phyloP scores from a whole-genome alignment of 164 flowering plant genomes.

The Vitis rotundifolia region DNA sequence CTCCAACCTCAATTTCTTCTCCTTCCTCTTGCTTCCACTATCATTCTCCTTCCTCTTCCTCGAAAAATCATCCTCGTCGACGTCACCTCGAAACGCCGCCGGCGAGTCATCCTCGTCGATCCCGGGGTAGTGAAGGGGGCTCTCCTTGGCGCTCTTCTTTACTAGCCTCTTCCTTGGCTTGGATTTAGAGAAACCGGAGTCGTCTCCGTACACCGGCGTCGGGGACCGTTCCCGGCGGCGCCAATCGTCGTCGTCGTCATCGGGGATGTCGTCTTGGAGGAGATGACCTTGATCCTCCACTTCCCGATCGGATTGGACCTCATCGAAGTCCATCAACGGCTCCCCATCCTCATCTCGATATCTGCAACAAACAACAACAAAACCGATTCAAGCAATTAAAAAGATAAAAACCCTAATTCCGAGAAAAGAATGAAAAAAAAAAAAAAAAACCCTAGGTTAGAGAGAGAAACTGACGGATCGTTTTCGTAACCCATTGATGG shows the following conservation, averaged over 20 bases:
- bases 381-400: background rate
- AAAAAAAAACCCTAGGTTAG: conserved; percentile 17
- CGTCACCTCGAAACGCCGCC: background rate
- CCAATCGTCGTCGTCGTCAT: conserved; percentile 43
- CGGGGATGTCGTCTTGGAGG: conserved; percentile 21
- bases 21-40: conserved; percentile 22
- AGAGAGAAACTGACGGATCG: conserved; percentile 52
- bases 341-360: conserved; percentile 89
- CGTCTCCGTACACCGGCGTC: conserved; percentile 51
- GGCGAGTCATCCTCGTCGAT: conserved; percentile 28
- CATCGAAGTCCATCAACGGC: conserved; percentile 80
- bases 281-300: conserved; percentile 27
- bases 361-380: conserved; percentile 30
- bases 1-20: conserved; percentile 37
- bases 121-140: conserved; percentile 24
- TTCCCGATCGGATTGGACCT: conserved; percentile 56
- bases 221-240: conserved; percentile 49
- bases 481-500: conserved; percentile 58
- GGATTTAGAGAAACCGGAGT: conserved; percentile 32
- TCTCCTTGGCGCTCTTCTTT: conserved; percentile 47
- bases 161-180: conserved; percentile 77
- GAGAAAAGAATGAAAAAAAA: too few species aligned
- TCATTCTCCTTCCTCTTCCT: conserved; percentile 13
- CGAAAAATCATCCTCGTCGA: conserved; percentile 19
- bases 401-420: conserved; percentile 18